Conservation (phyloP, 108 stramenopile genomes). For the Nannochloropsis gaditana region DNA sequence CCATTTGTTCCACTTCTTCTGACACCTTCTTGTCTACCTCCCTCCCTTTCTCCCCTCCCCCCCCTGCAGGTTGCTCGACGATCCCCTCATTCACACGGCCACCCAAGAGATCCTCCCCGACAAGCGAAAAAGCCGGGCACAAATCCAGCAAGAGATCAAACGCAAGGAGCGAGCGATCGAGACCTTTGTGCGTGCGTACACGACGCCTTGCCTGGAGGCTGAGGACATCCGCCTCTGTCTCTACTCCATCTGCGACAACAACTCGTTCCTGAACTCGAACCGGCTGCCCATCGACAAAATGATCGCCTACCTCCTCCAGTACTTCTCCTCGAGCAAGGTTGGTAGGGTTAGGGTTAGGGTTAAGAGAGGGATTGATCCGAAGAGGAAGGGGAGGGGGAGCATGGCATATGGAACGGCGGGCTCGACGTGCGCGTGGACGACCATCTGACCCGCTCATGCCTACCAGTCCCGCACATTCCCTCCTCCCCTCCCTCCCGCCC, state of each 20-base stretch:
- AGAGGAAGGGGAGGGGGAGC: no score
- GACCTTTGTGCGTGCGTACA: constrained; percentile 56
- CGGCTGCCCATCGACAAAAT: constrained; percentile 71
- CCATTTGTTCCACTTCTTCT: neutral
- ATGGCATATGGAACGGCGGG: neutral
- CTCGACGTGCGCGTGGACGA: neutral
- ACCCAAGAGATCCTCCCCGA: constrained; percentile 66
- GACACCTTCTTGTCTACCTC: neutral
- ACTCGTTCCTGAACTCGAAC: constrained; percentile 74
- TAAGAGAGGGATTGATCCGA: no score
- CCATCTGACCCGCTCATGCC: neutral
- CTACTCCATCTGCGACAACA: constrained; percentile 72
- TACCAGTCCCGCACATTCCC: neutral
- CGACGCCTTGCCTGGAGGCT: constrained; percentile 23
- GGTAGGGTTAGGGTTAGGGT: neutral
- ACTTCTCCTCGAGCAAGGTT: constrained; percentile 57
- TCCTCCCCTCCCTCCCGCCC: neutral
- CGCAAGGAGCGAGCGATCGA: constrained; percentile 63
- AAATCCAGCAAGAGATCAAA: constrained; percentile 62
- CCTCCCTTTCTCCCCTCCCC: constrained; percentile 19
- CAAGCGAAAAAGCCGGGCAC: constrained; percentile 50
- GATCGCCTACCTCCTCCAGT: constrained; percentile 57
- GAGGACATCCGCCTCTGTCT: constrained; percentile 70
- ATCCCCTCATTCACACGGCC: constrained; percentile 53
- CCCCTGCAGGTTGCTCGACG: constrained; percentile 28